These are phyloP conservation scores for Paramecium sexaurelia DNA, from an alignment of 73 alveolate genomes.

Conservation along the genomic window DNA sequence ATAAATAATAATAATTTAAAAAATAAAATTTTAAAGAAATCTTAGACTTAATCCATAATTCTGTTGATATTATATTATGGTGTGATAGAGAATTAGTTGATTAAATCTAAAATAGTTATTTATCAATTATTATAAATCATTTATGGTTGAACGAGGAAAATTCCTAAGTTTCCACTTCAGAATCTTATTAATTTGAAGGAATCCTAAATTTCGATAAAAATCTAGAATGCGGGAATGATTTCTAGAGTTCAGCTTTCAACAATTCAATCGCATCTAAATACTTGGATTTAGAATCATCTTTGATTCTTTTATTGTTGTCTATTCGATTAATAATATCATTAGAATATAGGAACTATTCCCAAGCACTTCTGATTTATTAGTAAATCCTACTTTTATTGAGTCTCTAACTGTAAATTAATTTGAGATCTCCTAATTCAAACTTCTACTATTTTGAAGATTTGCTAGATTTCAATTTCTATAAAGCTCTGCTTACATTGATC, in stretches of 20 bases:
- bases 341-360: background rate
- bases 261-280: background rate
- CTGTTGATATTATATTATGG: too few species aligned
- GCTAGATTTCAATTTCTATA: background rate
- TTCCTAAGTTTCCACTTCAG: too few species aligned
- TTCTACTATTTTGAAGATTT: background rate
- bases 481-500: background rate
- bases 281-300: background rate
- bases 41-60: too few species aligned
- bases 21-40: too few species aligned
- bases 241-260: background rate
- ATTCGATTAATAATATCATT: background rate
- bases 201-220: background rate
- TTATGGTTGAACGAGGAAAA: too few species aligned
- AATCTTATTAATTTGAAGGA: too few species aligned
- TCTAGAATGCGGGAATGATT: background rate
- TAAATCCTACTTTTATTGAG: background rate
- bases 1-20: too few species aligned
- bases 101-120: too few species aligned
- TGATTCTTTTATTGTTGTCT: background rate
- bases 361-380: background rate
- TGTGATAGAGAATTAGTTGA: too few species aligned
- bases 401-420: background rate
- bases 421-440: background rate
- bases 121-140: too few species aligned